Evolutionary conservation across 179 eudicot species (phyloP).

Genomic region (Patellifolia procumbens): DNA sequence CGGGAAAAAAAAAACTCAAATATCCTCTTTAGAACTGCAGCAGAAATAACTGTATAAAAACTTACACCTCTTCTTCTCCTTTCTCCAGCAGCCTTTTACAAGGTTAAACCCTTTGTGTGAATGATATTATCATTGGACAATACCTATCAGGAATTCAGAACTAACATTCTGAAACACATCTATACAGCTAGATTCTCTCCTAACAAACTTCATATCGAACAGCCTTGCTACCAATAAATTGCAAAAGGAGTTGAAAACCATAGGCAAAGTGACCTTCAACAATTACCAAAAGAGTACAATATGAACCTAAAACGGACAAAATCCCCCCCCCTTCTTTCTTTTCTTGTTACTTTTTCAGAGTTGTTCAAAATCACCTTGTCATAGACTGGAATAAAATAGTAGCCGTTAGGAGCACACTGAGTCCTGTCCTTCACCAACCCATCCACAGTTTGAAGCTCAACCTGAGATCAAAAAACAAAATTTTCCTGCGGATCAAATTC

Average conservation of each 20-base stretch:
- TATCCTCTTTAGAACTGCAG: not conserved
- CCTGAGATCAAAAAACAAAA: slow-evolving; percentile 42
- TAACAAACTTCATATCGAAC: slow-evolving; percentile 11
- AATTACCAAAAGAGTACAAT: not conserved
- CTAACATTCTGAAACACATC: not conserved
- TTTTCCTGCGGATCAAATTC: not conserved
- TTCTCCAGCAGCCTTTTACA: not conserved
- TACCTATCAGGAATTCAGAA: not conserved
- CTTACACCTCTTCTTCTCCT: not conserved
- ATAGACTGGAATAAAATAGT: slow-evolving; percentile 96
- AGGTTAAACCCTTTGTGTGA: not conserved
- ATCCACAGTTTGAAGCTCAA: slow-evolving; percentile 90
- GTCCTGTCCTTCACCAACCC: slow-evolving; percentile 97
- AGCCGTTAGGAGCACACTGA: slow-evolving; percentile 99
- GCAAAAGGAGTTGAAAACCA: not conserved
- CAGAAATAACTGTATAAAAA: not conserved
- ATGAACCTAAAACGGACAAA: not conserved
- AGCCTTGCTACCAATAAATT: slow-evolving; percentile 7
- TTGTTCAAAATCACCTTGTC: slow-evolving; percentile 67
- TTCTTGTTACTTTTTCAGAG: slow-evolving; percentile 1
- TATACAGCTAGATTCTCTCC: not conserved
- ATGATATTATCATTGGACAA: not conserved
- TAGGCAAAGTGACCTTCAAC: not conserved
- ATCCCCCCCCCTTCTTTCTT: not conserved
- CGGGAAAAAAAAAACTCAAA: not conserved